These are phyloP conservation scores for Acacia concinna DNA, from an alignment of 331 rosid species.

Conservation along the genomic window DNA sequence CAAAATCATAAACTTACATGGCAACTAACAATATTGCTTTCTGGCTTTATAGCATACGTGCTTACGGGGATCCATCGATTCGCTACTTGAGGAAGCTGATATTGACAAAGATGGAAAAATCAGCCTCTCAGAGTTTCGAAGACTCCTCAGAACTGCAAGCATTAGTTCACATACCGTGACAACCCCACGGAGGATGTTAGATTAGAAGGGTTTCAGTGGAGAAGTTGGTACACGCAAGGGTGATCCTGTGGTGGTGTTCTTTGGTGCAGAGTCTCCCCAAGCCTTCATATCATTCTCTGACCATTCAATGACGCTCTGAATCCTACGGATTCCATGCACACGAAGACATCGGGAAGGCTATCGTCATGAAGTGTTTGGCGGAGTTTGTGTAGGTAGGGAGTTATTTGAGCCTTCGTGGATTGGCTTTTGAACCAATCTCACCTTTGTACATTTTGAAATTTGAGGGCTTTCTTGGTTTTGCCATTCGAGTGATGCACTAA, in stretches of 20 bases:
- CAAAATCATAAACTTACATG: neutral
- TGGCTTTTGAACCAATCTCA: conserved; percentile 43
- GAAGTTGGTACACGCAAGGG: conserved; percentile 33
- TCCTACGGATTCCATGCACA: conserved; percentile 29
- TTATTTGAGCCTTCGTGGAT: conserved; percentile 38
- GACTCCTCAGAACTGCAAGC: conserved; percentile 94
- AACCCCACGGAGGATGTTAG: conserved; percentile 58
- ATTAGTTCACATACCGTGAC: conserved; percentile 56
- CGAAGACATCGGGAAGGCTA: conserved; percentile 13
- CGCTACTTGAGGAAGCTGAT: conserved; percentile 96
- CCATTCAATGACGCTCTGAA: conserved; percentile 37
- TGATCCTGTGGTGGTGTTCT: conserved; percentile 39
- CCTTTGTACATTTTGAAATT: conserved; percentile 39
- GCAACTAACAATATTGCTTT: conserved; percentile 32
- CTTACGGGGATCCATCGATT: conserved; percentile 77
- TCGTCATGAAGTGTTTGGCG: conserved; percentile 32
- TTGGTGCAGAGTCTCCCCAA: conserved; percentile 28
- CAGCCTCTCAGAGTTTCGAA: conserved; percentile 85
- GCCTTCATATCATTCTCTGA: conserved; percentile 23
- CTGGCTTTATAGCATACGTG: conserved; percentile 73
- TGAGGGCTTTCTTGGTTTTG: conserved; percentile 49
- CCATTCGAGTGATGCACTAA: conserved; percentile 49
- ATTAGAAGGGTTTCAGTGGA: conserved; percentile 32
- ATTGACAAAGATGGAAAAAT: conserved; percentile 93
- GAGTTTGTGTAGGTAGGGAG: conserved; percentile 39